Conservation (phyloP, 345 rosid genomes). For the Laguncularia racemosa region DNA sequence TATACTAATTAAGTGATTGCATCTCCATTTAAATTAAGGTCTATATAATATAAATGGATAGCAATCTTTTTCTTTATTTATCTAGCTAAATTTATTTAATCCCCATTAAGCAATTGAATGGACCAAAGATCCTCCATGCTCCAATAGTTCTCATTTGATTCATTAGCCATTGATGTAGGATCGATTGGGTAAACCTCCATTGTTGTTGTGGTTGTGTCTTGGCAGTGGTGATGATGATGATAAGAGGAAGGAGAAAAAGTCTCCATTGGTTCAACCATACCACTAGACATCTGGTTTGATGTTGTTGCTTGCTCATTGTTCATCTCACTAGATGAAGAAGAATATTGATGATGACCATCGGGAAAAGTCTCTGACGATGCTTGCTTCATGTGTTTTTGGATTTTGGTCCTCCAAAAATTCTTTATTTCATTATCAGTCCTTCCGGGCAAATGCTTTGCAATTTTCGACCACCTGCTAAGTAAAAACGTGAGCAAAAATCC, state of each 20-base stretch:
- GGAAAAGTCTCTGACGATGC: slow-evolving; percentile 18
- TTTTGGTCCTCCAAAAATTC: slow-evolving; percentile 92
- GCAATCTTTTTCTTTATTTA: background rate
- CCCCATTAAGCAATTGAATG: slow-evolving; percentile 49
- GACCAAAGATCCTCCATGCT: slow-evolving; percentile 84
- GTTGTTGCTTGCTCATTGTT: slow-evolving; percentile 10
- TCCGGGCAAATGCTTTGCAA: slow-evolving; percentile 94
- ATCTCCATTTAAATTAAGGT: background rate
- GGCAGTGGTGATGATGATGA: background rate
- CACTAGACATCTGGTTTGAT: slow-evolving; percentile 34
- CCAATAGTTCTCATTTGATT: slow-evolving; percentile 61
- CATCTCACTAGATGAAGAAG: slow-evolving; percentile 15
- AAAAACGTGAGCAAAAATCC: too few relatives aligned
- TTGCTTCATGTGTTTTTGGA: slow-evolving; percentile 84
- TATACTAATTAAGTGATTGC: slow-evolving; percentile 1
- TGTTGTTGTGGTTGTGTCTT: slow-evolving; percentile 12
- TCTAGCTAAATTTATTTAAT: slow-evolving; percentile 6
- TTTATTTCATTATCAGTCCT: slow-evolving; percentile 98
- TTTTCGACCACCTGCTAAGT: slow-evolving; percentile 31
- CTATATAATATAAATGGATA: background rate
- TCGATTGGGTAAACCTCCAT: slow-evolving; percentile 9
- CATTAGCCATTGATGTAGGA: slow-evolving; percentile 10
- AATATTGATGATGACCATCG: slow-evolving; percentile 32
- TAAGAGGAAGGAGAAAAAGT: slow-evolving; percentile 31
- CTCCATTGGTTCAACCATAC: slow-evolving; percentile 34